Conservation (phyloP, 208 protist genomes). For the Wallacemonas rigidus region DNA sequence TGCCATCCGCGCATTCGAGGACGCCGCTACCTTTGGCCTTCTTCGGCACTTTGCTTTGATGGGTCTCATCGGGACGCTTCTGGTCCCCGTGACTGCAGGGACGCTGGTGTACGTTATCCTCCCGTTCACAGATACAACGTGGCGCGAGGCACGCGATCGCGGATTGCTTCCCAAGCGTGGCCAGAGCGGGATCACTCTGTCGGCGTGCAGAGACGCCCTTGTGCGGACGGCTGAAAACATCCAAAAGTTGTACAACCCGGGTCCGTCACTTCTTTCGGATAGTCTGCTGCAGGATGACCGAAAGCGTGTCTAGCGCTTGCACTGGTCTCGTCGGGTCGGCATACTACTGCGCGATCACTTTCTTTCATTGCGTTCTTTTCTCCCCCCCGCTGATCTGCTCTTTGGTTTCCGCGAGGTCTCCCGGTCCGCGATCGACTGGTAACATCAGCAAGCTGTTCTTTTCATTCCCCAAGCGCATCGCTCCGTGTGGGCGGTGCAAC, state of each 20-base stretch:
- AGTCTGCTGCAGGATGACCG: not conserved
- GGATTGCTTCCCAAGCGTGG: constrained; percentile 7
- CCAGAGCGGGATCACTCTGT: not conserved
- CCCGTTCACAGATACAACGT: constrained; percentile 31
- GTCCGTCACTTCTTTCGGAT: not conserved
- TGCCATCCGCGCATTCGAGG: constrained; percentile 21
- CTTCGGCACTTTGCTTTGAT: constrained; percentile 24
- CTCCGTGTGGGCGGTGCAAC: too few relatives aligned
- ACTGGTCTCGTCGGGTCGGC: too few relatives aligned
- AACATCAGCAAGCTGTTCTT: too few relatives aligned
- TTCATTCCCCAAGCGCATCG: too few relatives aligned
- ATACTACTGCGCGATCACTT: too few relatives aligned
- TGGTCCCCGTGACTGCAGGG: constrained; percentile 25
- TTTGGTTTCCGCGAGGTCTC: too few relatives aligned
- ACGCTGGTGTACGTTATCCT: constrained; percentile 37
- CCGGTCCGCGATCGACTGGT: too few relatives aligned
- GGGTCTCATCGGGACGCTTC: constrained; percentile 25
- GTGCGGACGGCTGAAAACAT: not conserved
- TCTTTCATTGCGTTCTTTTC: too few relatives aligned
- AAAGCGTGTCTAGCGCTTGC: not conserved
- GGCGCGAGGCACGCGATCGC: constrained; percentile 27
- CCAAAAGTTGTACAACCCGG: not conserved
- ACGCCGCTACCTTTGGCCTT: constrained; percentile 22
- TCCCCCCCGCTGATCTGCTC: too few relatives aligned
- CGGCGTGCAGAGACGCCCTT: not conserved